Conservation (phyloP, 192 early-diverging fungal species). For the Piromyces finnis region DNA sequence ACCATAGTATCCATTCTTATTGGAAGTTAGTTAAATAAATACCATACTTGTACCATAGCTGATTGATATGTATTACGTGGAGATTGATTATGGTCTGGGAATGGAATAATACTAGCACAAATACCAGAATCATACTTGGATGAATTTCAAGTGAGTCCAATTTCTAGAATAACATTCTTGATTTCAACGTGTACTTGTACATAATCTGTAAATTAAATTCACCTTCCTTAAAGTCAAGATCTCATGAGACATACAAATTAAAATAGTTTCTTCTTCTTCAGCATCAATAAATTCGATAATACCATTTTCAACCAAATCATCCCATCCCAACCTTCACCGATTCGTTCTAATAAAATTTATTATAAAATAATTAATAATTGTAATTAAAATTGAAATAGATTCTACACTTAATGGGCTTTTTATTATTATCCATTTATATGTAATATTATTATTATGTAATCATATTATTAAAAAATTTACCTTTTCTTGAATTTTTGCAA, state of each 20-base stretch:
- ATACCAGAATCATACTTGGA: constrained; percentile 97
- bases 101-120: constrained; percentile 96
- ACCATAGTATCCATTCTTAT: constrained; percentile 94
- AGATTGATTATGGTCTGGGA: constrained; percentile 99
- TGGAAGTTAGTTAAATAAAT: constrained; percentile 93
- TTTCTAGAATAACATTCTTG: constrained; percentile 49
- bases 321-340: constrained; percentile 47
- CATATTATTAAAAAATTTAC: too few species aligned
- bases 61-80: constrained; percentile 99
- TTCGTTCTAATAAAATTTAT: background rate
- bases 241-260: constrained; percentile 97
- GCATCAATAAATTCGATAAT: constrained; percentile 91
- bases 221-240: constrained; percentile 30
- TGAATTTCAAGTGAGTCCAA: constrained; percentile 98
- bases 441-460: too few species aligned
- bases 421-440: too few species aligned
- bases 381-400: too few species aligned
- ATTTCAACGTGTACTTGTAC: constrained; percentile 52
- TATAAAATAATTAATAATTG: background rate
- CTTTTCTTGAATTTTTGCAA: background rate
- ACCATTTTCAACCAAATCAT: constrained; percentile 58
- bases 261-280: constrained; percentile 94
- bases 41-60: constrained; percentile 99
- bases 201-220: background rate
- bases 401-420: too few species aligned